Evolutionary conservation across 2,329 filamentous ascomycete genomes (phyloP).

Genomic region (Colletotrichum sp.): DNA sequence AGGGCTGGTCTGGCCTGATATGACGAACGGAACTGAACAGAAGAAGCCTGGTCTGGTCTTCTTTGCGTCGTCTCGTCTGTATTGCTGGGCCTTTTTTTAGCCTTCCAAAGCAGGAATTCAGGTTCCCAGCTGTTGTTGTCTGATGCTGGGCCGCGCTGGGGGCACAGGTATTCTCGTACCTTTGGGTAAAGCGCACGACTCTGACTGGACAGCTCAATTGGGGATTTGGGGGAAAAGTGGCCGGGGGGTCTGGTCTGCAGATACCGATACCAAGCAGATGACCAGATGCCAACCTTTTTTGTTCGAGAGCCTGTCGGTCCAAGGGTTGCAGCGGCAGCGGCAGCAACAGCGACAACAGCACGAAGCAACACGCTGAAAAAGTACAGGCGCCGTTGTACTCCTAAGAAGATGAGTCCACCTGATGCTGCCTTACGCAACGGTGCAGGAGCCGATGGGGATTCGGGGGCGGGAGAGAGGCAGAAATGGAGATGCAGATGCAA

Average conservation of each 20-base stretch:
- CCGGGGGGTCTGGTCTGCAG: background rate
- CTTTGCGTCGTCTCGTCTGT: background rate
- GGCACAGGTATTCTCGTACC: background rate
- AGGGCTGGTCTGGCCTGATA: background rate
- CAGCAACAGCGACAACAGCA: background rate
- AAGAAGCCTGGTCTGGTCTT: background rate
- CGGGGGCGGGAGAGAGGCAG: background rate
- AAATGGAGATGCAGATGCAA: background rate
- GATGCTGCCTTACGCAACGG: background rate
- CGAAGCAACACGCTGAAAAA: background rate
- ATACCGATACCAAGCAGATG: conserved; percentile 13
- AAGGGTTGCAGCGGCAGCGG: background rate
- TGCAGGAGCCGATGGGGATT: conserved; percentile 3
- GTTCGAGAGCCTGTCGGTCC: background rate
- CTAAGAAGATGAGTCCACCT: background rate
- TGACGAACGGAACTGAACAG: background rate
- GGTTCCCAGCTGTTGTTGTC: background rate
- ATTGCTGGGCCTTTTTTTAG: background rate
- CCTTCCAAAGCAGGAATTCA: background rate
- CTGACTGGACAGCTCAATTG: background rate
- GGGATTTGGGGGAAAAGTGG: background rate
- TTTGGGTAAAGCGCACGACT: background rate
- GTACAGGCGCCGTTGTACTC: background rate
- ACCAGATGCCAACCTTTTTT: conserved; percentile 9
- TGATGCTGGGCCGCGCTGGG: background rate